Base-by-base conservation (phyloP, 116 monocot genomes). In the Zostera marina region DNA sequence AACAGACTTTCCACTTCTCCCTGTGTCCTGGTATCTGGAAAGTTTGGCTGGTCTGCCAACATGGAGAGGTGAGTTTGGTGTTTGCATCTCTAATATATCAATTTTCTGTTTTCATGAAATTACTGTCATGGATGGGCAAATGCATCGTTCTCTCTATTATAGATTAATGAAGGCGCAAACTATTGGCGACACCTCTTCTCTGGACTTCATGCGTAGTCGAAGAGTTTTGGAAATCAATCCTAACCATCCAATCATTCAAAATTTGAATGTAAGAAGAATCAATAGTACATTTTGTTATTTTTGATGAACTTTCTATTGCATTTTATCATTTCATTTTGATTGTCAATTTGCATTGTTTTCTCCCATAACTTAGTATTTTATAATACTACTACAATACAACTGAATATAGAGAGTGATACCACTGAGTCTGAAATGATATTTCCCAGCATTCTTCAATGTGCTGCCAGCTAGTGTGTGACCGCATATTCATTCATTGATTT, bases 11-110 rank as follows among this genome's bases (percentile, higher is more conserved):
- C 83, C 57, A 54, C 79, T 12, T 98, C 98, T 1, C 98, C 98
- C 9, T 89, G 89, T 65, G 90, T 98, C 16, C 85, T 98, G 47
- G 98, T 89, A 12, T 74, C 90, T 22, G 98, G 78, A 19, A 98
- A 83, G 55, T 98, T 90, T 70, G 98, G 98, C 9, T 98, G 90
- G 98, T 98, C 98, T 46, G 98, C 98, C 14, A 98, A 98, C 48
- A 98, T 98, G 98, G 98, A 98, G 54, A 85, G 98, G 98, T 83
- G 20, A 60, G 52, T 3, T n/a, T n/a, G n/a, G 9, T 43, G 8
- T 51, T 51, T 10, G 1, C 14, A 16, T 21, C 15, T 51, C 15
- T 51, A 10, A 10, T 17, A 8, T 51, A 7, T 8, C 9, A 51
- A 19, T 21, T 21, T 51, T 51, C 8, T 21, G 20, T 21, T 51